These are phyloP conservation scores for Thuja plicata DNA, from an alignment of 83 land plant species.

Conservation along the genomic window DNA sequence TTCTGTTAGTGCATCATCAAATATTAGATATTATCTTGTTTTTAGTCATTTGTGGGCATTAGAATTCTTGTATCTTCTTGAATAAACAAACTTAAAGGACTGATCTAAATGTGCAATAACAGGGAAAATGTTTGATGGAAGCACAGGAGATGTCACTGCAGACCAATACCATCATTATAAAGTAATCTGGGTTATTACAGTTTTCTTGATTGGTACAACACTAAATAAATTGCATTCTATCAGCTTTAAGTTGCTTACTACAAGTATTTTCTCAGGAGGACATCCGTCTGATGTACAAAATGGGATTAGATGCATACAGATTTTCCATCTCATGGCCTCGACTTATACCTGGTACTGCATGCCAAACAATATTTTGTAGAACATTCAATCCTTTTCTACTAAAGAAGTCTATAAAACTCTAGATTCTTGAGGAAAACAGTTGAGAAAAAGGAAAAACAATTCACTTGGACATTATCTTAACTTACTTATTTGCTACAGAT, in stretches of 20 bases:
- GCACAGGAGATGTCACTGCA: conserved; percentile 24
- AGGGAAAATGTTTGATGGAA: conserved; percentile 31
- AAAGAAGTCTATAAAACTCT: no score
- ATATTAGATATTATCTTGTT: not conserved
- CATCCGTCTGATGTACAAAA: conserved; percentile 25
- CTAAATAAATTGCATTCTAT: not conserved
- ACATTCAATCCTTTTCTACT: no score
- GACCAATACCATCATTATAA: conserved; percentile 46
- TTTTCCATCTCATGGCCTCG: conserved; percentile 53
- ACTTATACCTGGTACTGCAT: conserved; percentile 35
- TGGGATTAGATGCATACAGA: conserved; percentile 38
- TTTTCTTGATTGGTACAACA: not conserved
- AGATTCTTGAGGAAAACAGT: not conserved
- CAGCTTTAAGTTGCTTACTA: not conserved
- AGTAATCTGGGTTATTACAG: conserved; percentile 12
- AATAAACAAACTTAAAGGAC: no score
- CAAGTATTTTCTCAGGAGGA: conserved; percentile 21
- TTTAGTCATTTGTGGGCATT: not conserved
- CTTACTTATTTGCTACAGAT: conserved; percentile 14
- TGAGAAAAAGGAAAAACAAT: not conserved
- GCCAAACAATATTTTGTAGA: not conserved
- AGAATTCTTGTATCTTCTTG: no score
- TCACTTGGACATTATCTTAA: not conserved
- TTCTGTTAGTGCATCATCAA: no score
- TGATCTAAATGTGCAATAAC: not conserved